Base-by-base conservation (phyloP, 345 rosid species). In the Gossypium raimondii region DNA sequence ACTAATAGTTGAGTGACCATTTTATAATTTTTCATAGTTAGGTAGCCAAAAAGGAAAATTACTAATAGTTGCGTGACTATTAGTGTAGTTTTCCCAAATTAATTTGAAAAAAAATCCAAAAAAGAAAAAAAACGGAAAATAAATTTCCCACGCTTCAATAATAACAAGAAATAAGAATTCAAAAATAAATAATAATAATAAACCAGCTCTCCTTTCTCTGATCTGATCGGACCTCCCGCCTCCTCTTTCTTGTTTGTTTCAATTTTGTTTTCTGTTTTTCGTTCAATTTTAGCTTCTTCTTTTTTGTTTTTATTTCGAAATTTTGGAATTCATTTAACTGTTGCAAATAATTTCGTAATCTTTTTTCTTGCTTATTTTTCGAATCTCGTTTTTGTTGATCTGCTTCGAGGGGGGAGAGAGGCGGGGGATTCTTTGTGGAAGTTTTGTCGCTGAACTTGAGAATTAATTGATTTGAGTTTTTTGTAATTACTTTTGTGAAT, bases 221-320 rank as follows among this genome's bases (percentile, higher is more conserved):
- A 76, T 76, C 78, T 34, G 72, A 75, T 75, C 77, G 22, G 73
- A 16, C 65, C 56, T 25, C 69, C 58, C 70, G 45, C 69, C 68
- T 24, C 18, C 67, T 14, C 20, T 65, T 43, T 27, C 18, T 67
- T 22, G 50, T 57, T 57, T 44, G 44, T 58, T 43, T 45, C 16
- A 43, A 14, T 3, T 25, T 61, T 34, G 41, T 34, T 34, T 34
- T 34, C 7, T 34, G 41, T 34, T 34, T 25, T 16, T 38, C 70
- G 3, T 34, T 48, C 13, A 14, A 17, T 48, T 62, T 73, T 48
- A 10, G 58, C 9, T 2, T 29, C 38, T 29, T 4, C 11, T 11
- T 38, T 24, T n/a, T 65, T 17, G 11, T 20, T 29, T 51, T 22
- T 7, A 11, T 63, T 41, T 22, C 45, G 9, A 34, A 63, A 75